A percentile compares a stretch with the other conserved stretches of the same genome.
Conservation (phyloP, 345 rosid species). For the Eucalyptus decipiens region DNA sequence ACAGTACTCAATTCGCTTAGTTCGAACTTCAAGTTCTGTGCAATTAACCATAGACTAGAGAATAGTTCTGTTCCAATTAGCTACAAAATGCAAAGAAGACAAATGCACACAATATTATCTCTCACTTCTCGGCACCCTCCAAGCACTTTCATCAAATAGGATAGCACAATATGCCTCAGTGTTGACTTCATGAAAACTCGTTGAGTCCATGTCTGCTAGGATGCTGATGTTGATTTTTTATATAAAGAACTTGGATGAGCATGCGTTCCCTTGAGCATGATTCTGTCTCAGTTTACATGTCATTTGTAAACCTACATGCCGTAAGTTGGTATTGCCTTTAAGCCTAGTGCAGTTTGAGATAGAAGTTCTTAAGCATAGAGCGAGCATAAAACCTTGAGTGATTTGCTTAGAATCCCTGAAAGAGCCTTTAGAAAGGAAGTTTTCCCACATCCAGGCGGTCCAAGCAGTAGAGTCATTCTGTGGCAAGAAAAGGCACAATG, state of each 20-base stretch:
- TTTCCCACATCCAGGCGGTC: constrained; percentile 85
- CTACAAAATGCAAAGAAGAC: not conserved
- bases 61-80: not conserved
- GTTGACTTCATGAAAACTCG: not conserved
- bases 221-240: not conserved
- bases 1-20: not conserved
- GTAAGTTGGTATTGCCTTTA: not conserved
- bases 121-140: not conserved
- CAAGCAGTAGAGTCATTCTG: constrained; percentile 67
- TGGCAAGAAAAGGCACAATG: not conserved
- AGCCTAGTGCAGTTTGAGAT: not conserved
- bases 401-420: constrained; percentile 39
- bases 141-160: not conserved
- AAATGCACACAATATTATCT: not conserved
- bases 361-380: not conserved
- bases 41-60: not conserved
- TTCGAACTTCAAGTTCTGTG: not conserved
- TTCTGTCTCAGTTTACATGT: not conserved
- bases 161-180: not conserved
- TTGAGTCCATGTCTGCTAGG: not conserved
- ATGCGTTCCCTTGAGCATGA: not conserved
- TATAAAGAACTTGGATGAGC: not conserved
- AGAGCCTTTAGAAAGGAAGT: constrained; percentile 56
- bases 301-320: not conserved
- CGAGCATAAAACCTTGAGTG: constrained; percentile 30